A percentile compares a stretch with the other conserved stretches of the same genome.
These are phyloP conservation scores for Beauveria medogensis DNA, from an alignment of 2,329 filamentous ascomycete genomes.

Conservation along the genomic window DNA sequence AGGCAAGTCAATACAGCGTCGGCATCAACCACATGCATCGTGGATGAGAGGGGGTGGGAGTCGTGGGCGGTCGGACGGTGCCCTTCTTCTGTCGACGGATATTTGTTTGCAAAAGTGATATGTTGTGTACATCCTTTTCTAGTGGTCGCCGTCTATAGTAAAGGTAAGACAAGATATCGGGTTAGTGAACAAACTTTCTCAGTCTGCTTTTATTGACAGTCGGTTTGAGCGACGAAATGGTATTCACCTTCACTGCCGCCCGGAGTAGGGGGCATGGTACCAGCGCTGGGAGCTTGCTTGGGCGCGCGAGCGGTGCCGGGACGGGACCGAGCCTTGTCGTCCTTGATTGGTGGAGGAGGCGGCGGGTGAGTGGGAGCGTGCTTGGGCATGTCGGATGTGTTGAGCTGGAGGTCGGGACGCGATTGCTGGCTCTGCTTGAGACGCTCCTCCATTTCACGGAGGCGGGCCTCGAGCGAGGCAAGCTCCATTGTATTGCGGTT, in stretches of 20 bases:
- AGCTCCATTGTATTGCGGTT: conserved; percentile 69
- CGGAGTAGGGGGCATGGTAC: conserved; percentile 52
- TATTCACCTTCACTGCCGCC: conserved; percentile 57
- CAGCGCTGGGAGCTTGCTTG: conserved; percentile 43
- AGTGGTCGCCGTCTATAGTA: conserved; percentile 13
- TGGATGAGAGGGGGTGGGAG: background rate
- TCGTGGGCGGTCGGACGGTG: background rate
- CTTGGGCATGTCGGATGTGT: conserved; percentile 13
- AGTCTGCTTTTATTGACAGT: background rate
- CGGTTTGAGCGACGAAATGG: conserved; percentile 23
- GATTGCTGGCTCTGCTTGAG: conserved; percentile 37
- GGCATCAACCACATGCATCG: background rate
- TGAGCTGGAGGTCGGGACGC: conserved; percentile 16
- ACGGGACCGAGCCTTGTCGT: conserved; percentile 36
- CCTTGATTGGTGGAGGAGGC: conserved; percentile 19
- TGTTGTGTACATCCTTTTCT: conserved; percentile 3
- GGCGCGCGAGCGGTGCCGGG: conserved; percentile 45
- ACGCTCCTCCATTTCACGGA: conserved; percentile 78
- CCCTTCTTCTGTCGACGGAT: background rate
- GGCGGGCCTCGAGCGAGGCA: conserved; percentile 72
- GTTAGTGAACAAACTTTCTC: conserved; percentile 2
- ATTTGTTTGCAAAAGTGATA: background rate
- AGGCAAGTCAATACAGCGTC: background rate
- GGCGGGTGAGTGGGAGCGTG: conserved; percentile 20
- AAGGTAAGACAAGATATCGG: background rate